These are phyloP conservation scores for Tolypocladium amazonense DNA, from an alignment of 2,329 filamentous ascomycete species.

Conservation along the genomic window DNA sequence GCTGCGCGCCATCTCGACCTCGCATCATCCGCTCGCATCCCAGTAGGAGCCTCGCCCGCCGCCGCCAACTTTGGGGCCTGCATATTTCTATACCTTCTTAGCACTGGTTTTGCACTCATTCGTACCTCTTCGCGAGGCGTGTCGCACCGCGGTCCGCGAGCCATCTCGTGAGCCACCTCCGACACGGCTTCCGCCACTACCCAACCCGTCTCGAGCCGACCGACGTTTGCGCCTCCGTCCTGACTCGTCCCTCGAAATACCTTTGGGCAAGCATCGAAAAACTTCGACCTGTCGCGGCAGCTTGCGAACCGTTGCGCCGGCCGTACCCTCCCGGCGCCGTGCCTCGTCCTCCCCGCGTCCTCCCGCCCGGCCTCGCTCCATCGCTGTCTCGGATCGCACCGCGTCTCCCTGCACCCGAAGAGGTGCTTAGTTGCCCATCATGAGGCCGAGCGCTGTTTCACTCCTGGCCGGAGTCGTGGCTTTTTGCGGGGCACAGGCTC, in stretches of 20 bases:
- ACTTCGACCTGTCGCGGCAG: neutral
- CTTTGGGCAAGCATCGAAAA: neutral
- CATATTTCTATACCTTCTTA: slow-evolving; percentile 1
- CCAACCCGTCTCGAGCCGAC: neutral
- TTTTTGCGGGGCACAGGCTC: slow-evolving; percentile 15
- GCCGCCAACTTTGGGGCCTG: neutral
- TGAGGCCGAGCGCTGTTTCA: slow-evolving; percentile 27
- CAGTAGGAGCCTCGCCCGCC: neutral
- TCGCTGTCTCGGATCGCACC: neutral
- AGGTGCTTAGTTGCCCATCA: slow-evolving; percentile 10
- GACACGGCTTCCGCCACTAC: neutral
- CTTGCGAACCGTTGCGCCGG: slow-evolving; percentile 1
- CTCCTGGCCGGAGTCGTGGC: slow-evolving; percentile 34
- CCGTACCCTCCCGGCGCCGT: neutral
- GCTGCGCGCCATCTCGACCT: neutral
- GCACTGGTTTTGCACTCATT: neutral
- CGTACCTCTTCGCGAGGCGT: neutral
- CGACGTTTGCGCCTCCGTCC: neutral
- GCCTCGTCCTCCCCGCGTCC: neutral
- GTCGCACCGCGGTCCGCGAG: neutral
- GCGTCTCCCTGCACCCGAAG: neutral
- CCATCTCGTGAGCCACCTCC: neutral
- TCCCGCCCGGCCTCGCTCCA: neutral
- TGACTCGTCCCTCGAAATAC: neutral
- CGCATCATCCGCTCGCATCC: neutral